Evolutionary conservation across 148 eudicot species (phyloP).

Genomic region (Gaultheria prostrata): DNA sequence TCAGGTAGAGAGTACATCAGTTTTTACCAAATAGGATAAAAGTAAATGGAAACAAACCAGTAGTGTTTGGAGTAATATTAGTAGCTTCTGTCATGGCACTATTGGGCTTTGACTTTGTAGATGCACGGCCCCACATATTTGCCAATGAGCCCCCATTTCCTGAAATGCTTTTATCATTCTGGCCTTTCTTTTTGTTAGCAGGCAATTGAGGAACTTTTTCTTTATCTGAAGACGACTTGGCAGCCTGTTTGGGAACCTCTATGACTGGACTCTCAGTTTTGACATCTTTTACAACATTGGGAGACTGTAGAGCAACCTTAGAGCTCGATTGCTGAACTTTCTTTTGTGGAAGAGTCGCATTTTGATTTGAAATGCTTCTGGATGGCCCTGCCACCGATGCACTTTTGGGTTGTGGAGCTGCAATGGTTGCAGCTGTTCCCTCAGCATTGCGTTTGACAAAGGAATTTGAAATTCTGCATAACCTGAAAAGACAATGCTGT

Average conservation of each 20-base stretch:
- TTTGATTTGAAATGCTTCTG: conserved; percentile 33
- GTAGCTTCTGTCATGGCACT: conserved; percentile 35
- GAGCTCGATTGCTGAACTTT: conserved; percentile 53
- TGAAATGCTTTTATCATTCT: conserved; percentile 46
- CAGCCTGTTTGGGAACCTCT: conserved; percentile 27
- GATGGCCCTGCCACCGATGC: conserved; percentile 30
- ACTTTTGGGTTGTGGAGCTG: conserved; percentile 40
- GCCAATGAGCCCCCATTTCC: conserved; percentile 68
- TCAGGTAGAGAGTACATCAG: background rate
- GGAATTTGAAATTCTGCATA: conserved; percentile 78
- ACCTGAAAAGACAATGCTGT: conserved; percentile 41
- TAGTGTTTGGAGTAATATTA: conserved; percentile 26
- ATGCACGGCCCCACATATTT: conserved; percentile 88
- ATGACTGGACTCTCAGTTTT: conserved; percentile 38
- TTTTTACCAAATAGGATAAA: background rate
- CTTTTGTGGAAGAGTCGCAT: conserved; percentile 33
- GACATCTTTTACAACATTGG: conserved; percentile 27
- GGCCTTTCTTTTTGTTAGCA: conserved; percentile 48
- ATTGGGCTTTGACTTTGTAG: conserved; percentile 57
- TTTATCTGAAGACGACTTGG: conserved; percentile 42
- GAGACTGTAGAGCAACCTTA: conserved; percentile 30
- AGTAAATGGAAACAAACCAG: conserved; percentile 44
- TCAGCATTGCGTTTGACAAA: conserved; percentile 61
- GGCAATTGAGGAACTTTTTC: conserved; percentile 45
- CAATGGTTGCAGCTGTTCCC: conserved; percentile 33